phyloP scores from a whole-genome alignment of 306 rosid genomes.

The Oemleria cerasiformis region DNA sequence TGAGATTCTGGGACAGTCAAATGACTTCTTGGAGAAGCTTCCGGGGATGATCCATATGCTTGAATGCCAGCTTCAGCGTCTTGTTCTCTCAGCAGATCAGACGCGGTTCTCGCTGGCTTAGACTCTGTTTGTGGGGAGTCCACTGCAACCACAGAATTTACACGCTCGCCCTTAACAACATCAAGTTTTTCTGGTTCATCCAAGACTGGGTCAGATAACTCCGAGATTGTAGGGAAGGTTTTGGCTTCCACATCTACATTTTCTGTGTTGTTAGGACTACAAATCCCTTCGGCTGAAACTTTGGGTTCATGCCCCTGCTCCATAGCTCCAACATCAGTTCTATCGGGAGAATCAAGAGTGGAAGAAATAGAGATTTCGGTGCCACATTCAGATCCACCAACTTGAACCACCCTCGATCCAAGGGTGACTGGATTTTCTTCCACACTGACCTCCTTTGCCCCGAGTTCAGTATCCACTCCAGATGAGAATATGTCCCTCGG shows the following conservation, averaged over 20 bases:
- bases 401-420: slow-evolving; percentile 41
- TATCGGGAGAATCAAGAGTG: slow-evolving; percentile 84
- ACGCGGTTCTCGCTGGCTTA: slow-evolving; percentile 36
- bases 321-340: slow-evolving; percentile 51
- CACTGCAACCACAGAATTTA: slow-evolving; percentile 26
- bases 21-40: slow-evolving; percentile 80
- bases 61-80: slow-evolving; percentile 30
- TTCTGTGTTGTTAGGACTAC: slow-evolving; percentile 29
- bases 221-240: slow-evolving; percentile 21
- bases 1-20: slow-evolving; percentile 72
- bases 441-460: slow-evolving; percentile 39
- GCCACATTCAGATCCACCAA: slow-evolving; percentile 78
- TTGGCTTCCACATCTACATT: slow-evolving; percentile 33
- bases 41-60: slow-evolving; percentile 49
- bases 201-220: slow-evolving; percentile 19
- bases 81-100: slow-evolving; percentile 39
- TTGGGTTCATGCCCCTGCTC: slow-evolving; percentile 50
- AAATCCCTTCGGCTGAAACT: slow-evolving; percentile 41
- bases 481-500: slow-evolving; percentile 36
- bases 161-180: slow-evolving; percentile 24
- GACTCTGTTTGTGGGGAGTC: slow-evolving; percentile 36
- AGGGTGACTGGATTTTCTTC: slow-evolving; percentile 42
- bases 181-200: slow-evolving; percentile 43
- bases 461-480: slow-evolving; percentile 33
- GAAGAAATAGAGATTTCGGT: slow-evolving; percentile 84